Base-by-base conservation (phyloP, 108 stramenopile genomes). In the Cyclotella baltica region DNA sequence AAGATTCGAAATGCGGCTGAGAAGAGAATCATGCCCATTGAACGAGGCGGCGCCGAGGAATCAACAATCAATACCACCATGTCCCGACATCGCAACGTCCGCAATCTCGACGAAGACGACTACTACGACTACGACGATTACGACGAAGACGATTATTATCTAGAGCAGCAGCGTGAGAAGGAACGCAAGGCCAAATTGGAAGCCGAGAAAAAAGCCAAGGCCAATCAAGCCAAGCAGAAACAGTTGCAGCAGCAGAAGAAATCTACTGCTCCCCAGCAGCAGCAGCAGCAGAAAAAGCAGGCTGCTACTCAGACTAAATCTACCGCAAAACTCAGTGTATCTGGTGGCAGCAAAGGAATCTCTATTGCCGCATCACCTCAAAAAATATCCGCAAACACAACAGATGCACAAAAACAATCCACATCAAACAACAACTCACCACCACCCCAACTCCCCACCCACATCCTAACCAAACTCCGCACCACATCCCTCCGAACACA, bases 41-140 rank as follows among this genome's bases (percentile, higher is more conserved):
- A n/a, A n/a, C n/a, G n/a, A n/a, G n/a, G n/a, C n/a, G n/a, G n/a
- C n/a, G n/a, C n/a, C n/a, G n/a, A n/a, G n/a, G n/a, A n/a, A n/a
- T n/a, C n/a, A n/a, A n/a, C n/a, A n/a, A n/a, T n/a, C n/a, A n/a
- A n/a, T 52, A n/a, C 31, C 16, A 72, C 34, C 73, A 94, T 94
- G 93, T 90, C 89, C 20, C 79, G 93, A 25, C 93, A 94, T 76
- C 90, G 93, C 77, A 90, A 85, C 56, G 70, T 92, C 56, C 86
- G 89, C 61, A 87, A 92, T 56, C 73, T 94, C 46, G 78, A 83
- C 35, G 88, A 88, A 46, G 93, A 93, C 20, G 90, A 92, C 72
- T 88, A 93, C 69, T 85, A 93, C 56, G 79, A 89, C 58, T 75
- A 87, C 47, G 87, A 92, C 62, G 84, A 90, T 38, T 85, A 89